Conservation (phyloP, 805 yeast species). For the Crinitomyces ghanaensis region DNA sequence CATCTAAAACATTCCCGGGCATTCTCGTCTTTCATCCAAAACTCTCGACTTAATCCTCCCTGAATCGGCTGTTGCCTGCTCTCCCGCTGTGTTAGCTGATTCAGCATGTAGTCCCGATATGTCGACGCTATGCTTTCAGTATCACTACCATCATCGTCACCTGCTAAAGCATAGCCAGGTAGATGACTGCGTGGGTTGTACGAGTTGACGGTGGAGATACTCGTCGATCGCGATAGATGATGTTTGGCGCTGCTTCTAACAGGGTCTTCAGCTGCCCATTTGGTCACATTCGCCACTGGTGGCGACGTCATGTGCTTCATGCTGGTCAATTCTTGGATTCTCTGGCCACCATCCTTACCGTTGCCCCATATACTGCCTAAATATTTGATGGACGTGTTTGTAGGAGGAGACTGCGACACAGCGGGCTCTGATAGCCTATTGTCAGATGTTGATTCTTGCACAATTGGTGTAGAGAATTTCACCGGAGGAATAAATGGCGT, state of each 20-base stretch:
- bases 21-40: slow-evolving; percentile 94
- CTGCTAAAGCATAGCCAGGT: slow-evolving; percentile 16
- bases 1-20: slow-evolving; percentile 83
- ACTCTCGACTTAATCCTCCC: slow-evolving; percentile 49
- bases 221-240: slow-evolving; percentile 14
- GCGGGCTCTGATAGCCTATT: background rate
- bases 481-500: background rate
- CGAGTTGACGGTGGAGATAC: slow-evolving; percentile 14
- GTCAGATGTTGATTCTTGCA: background rate
- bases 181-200: slow-evolving; percentile 15
- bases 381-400: too few species aligned
- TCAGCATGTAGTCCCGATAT: slow-evolving; percentile 9
- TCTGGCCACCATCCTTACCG: too few species aligned
- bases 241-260: background rate
- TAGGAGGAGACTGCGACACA: background rate
- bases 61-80: slow-evolving; percentile 10
- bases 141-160: slow-evolving; percentile 19
- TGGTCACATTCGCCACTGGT: slow-evolving; percentile 3
- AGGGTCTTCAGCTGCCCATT: slow-evolving; percentile 1
- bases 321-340: too few species aligned
- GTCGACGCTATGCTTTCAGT: slow-evolving; percentile 17
- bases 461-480: background rate
- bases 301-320: slow-evolving; percentile 1
- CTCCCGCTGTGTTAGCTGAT: slow-evolving; percentile 9
- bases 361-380: too few species aligned